phyloP scores from a whole-genome alignment of 306 rosid species.

The Quercus gilva region DNA sequence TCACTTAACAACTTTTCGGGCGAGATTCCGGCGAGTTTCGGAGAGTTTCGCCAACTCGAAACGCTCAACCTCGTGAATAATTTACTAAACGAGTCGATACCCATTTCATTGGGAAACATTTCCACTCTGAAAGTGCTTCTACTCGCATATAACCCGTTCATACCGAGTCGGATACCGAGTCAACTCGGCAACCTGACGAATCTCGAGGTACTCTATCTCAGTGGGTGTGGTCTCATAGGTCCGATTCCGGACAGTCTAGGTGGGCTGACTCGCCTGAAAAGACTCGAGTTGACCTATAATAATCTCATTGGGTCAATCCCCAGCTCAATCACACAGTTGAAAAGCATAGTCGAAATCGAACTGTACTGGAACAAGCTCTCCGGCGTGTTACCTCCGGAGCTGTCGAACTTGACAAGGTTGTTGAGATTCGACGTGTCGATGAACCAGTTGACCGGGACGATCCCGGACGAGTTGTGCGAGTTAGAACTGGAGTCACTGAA shows the following conservation, averaged over 20 bases:
- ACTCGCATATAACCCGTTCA: conserved; percentile 54
- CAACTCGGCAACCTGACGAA: conserved; percentile 49
- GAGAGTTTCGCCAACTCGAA: conserved; percentile 36
- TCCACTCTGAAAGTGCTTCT: conserved; percentile 42
- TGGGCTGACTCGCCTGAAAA: conserved; percentile 28
- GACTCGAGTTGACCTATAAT: conserved; percentile 59
- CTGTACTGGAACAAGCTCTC: conserved; percentile 56
- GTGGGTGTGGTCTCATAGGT: conserved; percentile 41
- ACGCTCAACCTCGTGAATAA: conserved; percentile 36
- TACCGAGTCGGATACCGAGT: conserved; percentile 38
- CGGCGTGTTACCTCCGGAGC: conserved; percentile 54
- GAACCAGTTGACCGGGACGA: conserved; percentile 57
- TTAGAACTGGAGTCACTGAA: conserved; percentile 53
- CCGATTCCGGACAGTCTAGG: conserved; percentile 51
- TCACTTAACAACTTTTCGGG: conserved; percentile 66
- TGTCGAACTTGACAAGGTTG: conserved; percentile 40
- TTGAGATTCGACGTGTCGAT: conserved; percentile 55
- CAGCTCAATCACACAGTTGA: conserved; percentile 31
- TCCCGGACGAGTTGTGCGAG: conserved; percentile 49
- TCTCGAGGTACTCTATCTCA: conserved; percentile 53
- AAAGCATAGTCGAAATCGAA: conserved; percentile 50
- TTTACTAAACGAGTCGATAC: conserved; percentile 47
- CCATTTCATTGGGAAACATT: conserved; percentile 44
- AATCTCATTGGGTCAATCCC: conserved; percentile 52
- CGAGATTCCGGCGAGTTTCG: conserved; percentile 44